Conservation (phyloP, 129 eudicot genomes). For the Pseudognaphalium luteoalbum region DNA sequence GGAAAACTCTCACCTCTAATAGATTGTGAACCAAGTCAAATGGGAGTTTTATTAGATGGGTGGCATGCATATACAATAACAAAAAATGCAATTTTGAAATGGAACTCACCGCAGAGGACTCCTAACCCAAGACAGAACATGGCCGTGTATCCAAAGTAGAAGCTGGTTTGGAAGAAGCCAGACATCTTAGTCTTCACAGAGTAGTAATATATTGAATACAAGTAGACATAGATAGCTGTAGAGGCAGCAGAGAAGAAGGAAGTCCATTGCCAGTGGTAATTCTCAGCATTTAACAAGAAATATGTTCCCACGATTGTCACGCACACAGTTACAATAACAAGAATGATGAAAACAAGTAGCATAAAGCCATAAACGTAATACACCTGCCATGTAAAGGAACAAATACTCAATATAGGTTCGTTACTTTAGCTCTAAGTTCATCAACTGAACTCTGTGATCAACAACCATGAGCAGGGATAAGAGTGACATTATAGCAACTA, state of each 20-base stretch:
- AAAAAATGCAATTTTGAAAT: neutral
- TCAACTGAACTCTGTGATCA: neutral
- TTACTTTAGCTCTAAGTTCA: neutral
- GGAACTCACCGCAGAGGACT: slow-evolving; percentile 73
- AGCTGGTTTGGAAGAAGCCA: slow-evolving; percentile 94
- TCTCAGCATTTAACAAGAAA: slow-evolving; percentile 87
- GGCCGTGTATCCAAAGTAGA: slow-evolving; percentile 85
- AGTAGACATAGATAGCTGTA: slow-evolving; percentile 77
- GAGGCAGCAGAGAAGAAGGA: slow-evolving; percentile 93
- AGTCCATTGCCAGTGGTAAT: slow-evolving; percentile 96
- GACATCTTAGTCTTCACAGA: slow-evolving; percentile 94
- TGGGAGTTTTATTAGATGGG: neutral
- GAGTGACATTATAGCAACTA: neutral
- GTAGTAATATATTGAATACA: slow-evolving; percentile 83
- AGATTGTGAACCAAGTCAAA: neutral
- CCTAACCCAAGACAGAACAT: slow-evolving; percentile 92
- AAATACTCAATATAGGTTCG: slow-evolving; percentile 1
- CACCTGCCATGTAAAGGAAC: slow-evolving; percentile 55
- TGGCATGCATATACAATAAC: neutral
- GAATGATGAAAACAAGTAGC: slow-evolving; percentile 82
- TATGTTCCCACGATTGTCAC: slow-evolving; percentile 95
- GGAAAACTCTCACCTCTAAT: neutral
- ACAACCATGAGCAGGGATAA: neutral
- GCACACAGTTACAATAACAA: slow-evolving; percentile 79
- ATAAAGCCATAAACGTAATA: slow-evolving; percentile 92